Evolutionary conservation across 2,329 filamentous ascomycete species (phyloP).

Genomic region (Westerdykella ornata): DNA sequence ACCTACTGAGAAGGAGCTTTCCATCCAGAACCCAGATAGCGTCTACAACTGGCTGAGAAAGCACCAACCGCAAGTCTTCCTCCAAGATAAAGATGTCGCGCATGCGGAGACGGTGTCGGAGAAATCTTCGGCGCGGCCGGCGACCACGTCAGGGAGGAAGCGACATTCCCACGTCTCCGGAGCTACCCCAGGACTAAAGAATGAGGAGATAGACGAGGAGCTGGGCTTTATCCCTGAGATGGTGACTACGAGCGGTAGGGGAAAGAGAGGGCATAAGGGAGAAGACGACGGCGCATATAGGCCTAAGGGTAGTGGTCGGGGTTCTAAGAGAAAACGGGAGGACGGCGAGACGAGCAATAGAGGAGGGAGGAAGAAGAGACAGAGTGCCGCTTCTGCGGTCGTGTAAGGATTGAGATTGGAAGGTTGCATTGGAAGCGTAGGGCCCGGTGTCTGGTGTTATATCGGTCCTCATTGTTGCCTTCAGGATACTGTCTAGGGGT

Average conservation of each 20-base stretch:
- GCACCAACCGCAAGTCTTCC: constrained; percentile 75
- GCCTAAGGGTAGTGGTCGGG: constrained; percentile 44
- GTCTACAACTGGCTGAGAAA: constrained; percentile 94
- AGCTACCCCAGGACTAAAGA: constrained; percentile 30
- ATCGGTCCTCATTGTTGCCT: no score
- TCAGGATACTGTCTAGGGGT: no score
- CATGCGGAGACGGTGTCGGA: constrained; percentile 36
- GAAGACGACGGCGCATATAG: constrained; percentile 43
- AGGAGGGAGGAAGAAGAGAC: constrained; percentile 30
- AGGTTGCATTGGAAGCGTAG: no score
- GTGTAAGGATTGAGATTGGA: no score
- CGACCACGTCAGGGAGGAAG: constrained; percentile 24
- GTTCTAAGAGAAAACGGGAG: constrained; percentile 41
- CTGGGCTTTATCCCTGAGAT: constrained; percentile 26
- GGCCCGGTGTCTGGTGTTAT: no score
- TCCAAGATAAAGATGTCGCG: constrained; percentile 59
- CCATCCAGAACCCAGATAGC: constrained; percentile 74
- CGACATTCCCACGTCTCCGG: constrained; percentile 31
- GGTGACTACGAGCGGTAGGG: constrained; percentile 24
- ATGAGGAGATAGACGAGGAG: constrained; percentile 38
- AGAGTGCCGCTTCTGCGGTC: constrained; percentile 5
- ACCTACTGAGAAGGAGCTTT: constrained; percentile 45
- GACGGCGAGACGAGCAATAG: constrained; percentile 29
- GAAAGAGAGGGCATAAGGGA: constrained; percentile 25
- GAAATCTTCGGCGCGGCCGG: constrained; percentile 23